phyloP scores from a whole-genome alignment of 1,139 yeast genomes.

The Hanseniaspora sp. region DNA sequence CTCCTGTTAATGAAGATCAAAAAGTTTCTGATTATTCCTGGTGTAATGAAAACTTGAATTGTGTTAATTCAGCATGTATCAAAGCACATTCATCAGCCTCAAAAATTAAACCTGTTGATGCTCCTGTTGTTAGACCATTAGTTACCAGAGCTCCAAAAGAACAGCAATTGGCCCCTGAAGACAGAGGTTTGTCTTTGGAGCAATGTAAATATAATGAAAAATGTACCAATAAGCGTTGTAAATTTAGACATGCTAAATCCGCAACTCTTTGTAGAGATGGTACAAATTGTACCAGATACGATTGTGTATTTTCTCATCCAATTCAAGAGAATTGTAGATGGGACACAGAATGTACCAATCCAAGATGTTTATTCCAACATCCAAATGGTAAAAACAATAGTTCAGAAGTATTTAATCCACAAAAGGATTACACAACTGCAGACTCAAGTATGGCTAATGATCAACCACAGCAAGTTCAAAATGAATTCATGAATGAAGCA shows the following conservation, averaged over 20 bases:
- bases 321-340: constrained; percentile 67
- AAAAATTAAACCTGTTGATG: constrained; percentile 30
- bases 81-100: constrained; percentile 71
- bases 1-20: constrained; percentile 69
- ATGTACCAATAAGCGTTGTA: constrained; percentile 70
- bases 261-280: constrained; percentile 73
- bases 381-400: constrained; percentile 52
- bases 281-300: constrained; percentile 59
- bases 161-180: constrained; percentile 23
- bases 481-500: background rate
- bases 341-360: constrained; percentile 61
- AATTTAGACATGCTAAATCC: constrained; percentile 72
- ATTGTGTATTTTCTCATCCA: constrained; percentile 77
- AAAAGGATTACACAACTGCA: background rate
- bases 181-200: constrained; percentile 48
- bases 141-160: constrained; percentile 20
- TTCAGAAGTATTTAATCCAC: constrained; percentile 1
- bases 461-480: background rate
- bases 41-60: constrained; percentile 62
- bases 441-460: background rate
- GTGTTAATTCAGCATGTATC: constrained; percentile 50
- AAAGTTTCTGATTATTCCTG: constrained; percentile 58
- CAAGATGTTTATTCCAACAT: constrained; percentile 60
- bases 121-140: constrained; percentile 23
- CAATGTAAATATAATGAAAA: constrained; percentile 69